phyloP scores from a whole-genome alignment of 2,329 filamentous ascomycete genomes.

The Colletotrichum caudatum region DNA sequence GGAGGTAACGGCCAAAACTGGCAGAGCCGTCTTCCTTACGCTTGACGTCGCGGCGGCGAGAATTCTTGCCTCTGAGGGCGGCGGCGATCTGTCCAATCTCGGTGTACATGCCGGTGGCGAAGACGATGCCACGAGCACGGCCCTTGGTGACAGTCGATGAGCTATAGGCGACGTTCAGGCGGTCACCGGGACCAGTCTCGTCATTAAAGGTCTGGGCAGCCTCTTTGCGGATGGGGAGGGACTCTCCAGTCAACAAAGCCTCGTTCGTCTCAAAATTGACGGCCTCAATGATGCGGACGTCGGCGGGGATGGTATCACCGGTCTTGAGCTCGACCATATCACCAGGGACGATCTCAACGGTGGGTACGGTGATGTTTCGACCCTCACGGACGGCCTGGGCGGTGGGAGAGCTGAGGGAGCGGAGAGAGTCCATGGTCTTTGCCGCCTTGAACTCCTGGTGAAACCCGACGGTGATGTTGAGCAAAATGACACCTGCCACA shows the following conservation, averaged over 20 bases:
- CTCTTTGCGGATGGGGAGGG: constrained; percentile 69
- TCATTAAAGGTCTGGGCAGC: constrained; percentile 55
- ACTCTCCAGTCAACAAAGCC: constrained; percentile 73
- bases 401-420: constrained; percentile 58
- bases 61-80: constrained; percentile 54
- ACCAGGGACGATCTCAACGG: constrained; percentile 65
- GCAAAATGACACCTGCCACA: constrained; percentile 66
- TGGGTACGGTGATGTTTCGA: constrained; percentile 53
- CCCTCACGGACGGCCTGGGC: constrained; percentile 58
- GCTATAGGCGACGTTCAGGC: constrained; percentile 72
- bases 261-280: constrained; percentile 78
- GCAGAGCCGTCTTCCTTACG: constrained; percentile 58
- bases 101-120: constrained; percentile 71
- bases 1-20: constrained; percentile 47
- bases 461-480: constrained; percentile 69
- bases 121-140: constrained; percentile 69
- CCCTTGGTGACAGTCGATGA: constrained; percentile 73
- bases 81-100: constrained; percentile 73
- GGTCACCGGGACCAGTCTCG: constrained; percentile 65
- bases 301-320: constrained; percentile 72
- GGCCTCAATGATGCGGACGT: constrained; percentile 66
- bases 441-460: constrained; percentile 60
- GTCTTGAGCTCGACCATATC: constrained; percentile 67
- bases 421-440: constrained; percentile 63
- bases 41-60: constrained; percentile 53